phyloP scores from a whole-genome alignment of 2,329 filamentous ascomycete species.

The Alternaria ventricosa region DNA sequence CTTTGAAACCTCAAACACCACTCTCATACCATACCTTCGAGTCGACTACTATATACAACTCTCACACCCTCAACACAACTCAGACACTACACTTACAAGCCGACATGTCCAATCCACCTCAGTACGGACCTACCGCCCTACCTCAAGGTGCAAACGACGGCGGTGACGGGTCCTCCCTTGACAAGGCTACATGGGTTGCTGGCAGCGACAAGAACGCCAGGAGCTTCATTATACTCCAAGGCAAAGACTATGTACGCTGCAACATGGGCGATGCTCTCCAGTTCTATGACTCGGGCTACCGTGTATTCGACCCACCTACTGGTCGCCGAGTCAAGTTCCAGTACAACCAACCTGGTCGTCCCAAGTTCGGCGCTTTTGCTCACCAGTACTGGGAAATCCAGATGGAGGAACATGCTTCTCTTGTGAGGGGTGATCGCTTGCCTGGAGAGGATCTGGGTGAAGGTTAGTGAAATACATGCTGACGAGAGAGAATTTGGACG shows the following conservation, averaged over 20 bases:
- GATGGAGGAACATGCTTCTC: not conserved
- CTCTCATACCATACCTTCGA: not conserved
- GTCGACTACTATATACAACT: not conserved
- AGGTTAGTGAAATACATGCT: not conserved
- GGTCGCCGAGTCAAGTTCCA: not conserved
- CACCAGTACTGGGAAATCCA: not conserved
- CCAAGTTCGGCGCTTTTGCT: not conserved
- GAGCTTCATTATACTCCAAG: not conserved
- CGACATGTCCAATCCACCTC: not conserved
- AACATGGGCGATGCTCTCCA: not conserved
- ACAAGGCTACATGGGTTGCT: not conserved
- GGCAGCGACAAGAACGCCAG: not conserved
- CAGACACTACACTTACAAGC: not conserved
- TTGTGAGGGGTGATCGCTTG: not conserved
- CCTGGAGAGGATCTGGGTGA: not conserved
- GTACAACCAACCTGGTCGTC: not conserved
- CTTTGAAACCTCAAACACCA: not conserved
- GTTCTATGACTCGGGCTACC: not conserved
- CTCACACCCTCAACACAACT: not conserved
- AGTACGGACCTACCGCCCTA: not conserved
- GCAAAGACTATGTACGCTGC: not conserved
- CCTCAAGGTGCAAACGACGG: not conserved
- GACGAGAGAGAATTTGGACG: too few relatives aligned
- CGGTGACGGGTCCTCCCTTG: not conserved
- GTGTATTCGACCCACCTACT: not conserved